Evolutionary conservation across 192 early-diverging fungal genomes (phyloP), one percentile per base, ranked within the genome.

Genomic region (Backusella australiensis): DNA sequence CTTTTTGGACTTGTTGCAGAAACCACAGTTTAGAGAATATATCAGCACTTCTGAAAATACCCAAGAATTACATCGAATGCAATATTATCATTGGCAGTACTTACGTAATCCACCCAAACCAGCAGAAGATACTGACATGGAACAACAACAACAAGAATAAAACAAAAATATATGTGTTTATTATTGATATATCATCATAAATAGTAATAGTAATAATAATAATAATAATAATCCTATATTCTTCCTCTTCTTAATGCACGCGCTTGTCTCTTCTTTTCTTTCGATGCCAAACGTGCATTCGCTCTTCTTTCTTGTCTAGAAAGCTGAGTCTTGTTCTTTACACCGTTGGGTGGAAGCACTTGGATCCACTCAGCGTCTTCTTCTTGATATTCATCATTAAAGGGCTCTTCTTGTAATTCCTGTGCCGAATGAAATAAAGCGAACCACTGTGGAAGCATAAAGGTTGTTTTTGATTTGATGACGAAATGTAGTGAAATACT

Each of bases 1-100:
- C 46, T 96, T 99, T 72, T 81, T 99, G 71, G 93, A 94, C 19
- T 77, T 96, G 38, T 80, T 99, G 17, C 96, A 99, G 82, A 87
- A 93, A 78, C 87, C 89, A 53, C 77, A 84, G 36, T 99, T 99
- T 82, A 85, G 97, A 2, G 89, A 93, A 35, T 87, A 89, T 65
- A 88, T 96, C 41, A 91, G 89, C 34, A 89, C 88, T 42, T 83
- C 90, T 42, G 91, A 94, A 53, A 93, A 89, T 26, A 89, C 93
- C 3, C 88, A 85, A 42, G 88, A 91, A 77, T 81, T 96, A 0
- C 95, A 96, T 75, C 84, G 90, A 65, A 89, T 90, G 75, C 92
- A 96, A 86, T 95, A 89, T 77, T 93, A 89, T 71, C 92, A 93
- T 44, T 95, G 93, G 93, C 80, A 84, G 75, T 88, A 82, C 36